Conservation (phyloP, 352 stramenopile species). For the Peronospora farinosa region DNA sequence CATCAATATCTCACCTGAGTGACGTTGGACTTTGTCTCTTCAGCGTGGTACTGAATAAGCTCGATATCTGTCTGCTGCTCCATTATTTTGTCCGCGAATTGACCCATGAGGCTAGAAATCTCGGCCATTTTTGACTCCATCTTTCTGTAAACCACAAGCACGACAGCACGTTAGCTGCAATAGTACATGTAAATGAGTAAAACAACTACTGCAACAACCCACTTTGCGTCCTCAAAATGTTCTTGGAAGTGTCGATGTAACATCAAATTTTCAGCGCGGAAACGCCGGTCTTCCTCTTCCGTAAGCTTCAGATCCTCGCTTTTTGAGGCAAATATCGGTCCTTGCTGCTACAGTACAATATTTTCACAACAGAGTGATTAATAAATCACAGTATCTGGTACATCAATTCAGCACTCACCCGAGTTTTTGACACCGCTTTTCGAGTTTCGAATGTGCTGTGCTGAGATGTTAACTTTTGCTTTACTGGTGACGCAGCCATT, state of each 20-base stretch:
- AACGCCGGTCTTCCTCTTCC: constrained; percentile 51
- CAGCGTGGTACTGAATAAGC: constrained; percentile 63
- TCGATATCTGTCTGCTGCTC: constrained; percentile 77
- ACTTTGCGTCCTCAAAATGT: constrained; percentile 83
- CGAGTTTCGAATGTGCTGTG: constrained; percentile 8
- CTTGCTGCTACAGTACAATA: constrained; percentile 13
- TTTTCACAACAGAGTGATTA: neutral
- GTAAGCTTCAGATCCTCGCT: constrained; percentile 53
- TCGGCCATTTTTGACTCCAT: constrained; percentile 84
- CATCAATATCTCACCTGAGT: constrained; percentile 37
- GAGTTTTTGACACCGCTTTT: constrained; percentile 4
- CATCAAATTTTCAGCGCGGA: constrained; percentile 66
- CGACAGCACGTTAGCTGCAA: constrained; percentile 1
- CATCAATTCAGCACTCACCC: constrained; percentile 4
- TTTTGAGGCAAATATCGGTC: constrained; percentile 35
- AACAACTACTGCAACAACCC: constrained; percentile 6
- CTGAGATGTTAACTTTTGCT: constrained; percentile 8
- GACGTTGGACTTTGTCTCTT: constrained; percentile 67
- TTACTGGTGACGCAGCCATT: constrained; percentile 5
- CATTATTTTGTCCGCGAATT: constrained; percentile 83
- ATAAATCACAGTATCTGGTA: neutral
- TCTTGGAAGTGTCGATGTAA: constrained; percentile 82
- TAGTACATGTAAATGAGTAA: neutral
- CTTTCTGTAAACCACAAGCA: constrained; percentile 29
- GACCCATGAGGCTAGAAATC: constrained; percentile 79